phyloP scores from a whole-genome alignment of 805 yeast genomes.

The Nakazawaea wyomingensis region DNA sequence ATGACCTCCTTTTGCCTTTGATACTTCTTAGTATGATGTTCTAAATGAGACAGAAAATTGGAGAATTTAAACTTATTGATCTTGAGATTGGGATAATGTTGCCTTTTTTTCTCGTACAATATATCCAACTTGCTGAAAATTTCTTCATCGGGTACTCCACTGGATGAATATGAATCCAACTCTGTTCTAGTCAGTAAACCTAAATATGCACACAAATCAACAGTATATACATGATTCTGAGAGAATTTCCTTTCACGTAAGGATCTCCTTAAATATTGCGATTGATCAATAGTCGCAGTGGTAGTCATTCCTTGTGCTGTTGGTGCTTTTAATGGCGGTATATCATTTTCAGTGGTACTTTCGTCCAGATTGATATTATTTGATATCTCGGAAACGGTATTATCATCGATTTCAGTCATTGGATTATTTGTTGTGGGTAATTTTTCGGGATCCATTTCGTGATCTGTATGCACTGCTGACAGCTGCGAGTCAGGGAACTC shows the following conservation, averaged over 20 bases:
- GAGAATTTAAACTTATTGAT: constrained; percentile 23
- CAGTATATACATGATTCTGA: constrained; percentile 30
- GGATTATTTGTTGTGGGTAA: no score
- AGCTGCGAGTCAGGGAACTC: no score
- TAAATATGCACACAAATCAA: constrained; percentile 27
- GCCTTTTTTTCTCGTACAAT: constrained; percentile 20
- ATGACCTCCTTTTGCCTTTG: constrained; percentile 13
- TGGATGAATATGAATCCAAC: constrained; percentile 24
- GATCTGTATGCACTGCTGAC: no score
- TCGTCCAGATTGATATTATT: no score
- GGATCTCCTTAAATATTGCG: constrained; percentile 14
- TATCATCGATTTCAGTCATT: no score
- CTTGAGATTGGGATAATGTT: constrained; percentile 20
- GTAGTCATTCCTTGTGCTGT: background rate
- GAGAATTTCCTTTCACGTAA: constrained; percentile 26
- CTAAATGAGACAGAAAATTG: constrained; percentile 17
- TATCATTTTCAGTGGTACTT: no score
- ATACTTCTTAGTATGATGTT: constrained; percentile 15
- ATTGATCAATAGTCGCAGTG: background rate
- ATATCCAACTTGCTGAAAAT: constrained; percentile 23
- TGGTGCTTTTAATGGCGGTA: background rate
- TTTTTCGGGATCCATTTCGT: no score
- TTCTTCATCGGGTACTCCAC: constrained; percentile 23
- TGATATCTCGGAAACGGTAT: no score
- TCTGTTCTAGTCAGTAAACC: constrained; percentile 25